Base-by-base conservation (phyloP, 352 stramenopile species). In the Achlya hypogyna region DNA sequence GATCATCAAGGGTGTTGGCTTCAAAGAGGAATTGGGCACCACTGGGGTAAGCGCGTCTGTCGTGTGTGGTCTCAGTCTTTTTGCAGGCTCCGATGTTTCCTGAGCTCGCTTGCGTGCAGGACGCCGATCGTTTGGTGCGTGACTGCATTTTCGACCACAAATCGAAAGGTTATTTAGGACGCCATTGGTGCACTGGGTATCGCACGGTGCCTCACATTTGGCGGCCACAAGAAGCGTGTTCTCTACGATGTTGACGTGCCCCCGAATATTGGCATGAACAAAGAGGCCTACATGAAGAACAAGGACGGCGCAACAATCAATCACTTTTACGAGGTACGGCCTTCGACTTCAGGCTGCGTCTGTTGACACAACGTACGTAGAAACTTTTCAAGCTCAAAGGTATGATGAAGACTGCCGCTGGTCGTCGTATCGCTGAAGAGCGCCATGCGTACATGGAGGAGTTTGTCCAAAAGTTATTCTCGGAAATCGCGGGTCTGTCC, bases 161-260 rank as follows among this genome's bases (percentile, higher is more conserved):
- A 28, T 65, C n/a, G n/a, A n/a, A n/a, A n/a, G n/a, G n/a, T n/a
- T n/a, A 49, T 65, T 38, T 51, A 89, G 81, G 89, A 97, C 71
- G 88, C 87, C 9, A 96, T 97, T 68, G 89, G 87, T n/a, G 87
- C 89, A 4, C 86, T 97, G 18, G 89, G 89, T 65, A 95, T 96
- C 52, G 89, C 89, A 18, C 87, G 89, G 25, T 96, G 88, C 73
- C 95, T 97, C 72, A 95, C 89, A 25, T 97, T 88, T 62, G 87
- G 87, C 66, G 84, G 89, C 42, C 73, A 90, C 77, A 93, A 91
- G 68, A 82, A 88, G 65, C 83, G 87, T 9, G 62, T 79, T 28
- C 65, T 96, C 56, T 96, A 96, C 72, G 82, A 95, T 54, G 75
- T 76, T 1, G 71, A 81, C 18, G 67, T 89, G 3, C 75, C 75